Percentiles rank a stretch among this genome's conserved stretches.
Evolutionary conservation across 495 filamentous ascomycete genomes (phyloP).

Genomic region (Penicillium steckii): DNA sequence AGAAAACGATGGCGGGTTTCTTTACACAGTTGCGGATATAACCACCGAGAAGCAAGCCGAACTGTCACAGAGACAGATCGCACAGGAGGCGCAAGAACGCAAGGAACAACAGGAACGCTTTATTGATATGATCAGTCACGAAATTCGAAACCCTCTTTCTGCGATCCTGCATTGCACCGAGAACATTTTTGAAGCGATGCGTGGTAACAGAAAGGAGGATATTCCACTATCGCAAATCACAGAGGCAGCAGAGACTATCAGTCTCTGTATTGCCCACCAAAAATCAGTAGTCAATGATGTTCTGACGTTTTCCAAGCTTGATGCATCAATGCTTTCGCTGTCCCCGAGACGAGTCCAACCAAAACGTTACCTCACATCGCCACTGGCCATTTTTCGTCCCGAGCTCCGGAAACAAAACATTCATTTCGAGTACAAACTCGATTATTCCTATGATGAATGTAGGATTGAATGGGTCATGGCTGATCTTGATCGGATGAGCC

Average conservation of each 20-base stretch:
- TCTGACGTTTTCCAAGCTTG: slow-evolving; percentile 78
- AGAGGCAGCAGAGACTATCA: slow-evolving; percentile 74
- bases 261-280: slow-evolving; percentile 73
- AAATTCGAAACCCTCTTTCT: slow-evolving; percentile 81
- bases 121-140: slow-evolving; percentile 86
- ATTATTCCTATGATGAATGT: slow-evolving; percentile 54
- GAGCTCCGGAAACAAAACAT: slow-evolving; percentile 69
- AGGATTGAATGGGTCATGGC: slow-evolving; percentile 65
- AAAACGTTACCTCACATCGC: slow-evolving; percentile 61
- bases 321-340: slow-evolving; percentile 68
- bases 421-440: slow-evolving; percentile 58
- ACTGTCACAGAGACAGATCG: too few species aligned
- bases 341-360: slow-evolving; percentile 70
- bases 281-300: slow-evolving; percentile 81
- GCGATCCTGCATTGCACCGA: slow-evolving; percentile 82
- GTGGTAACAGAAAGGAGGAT: slow-evolving; percentile 1
- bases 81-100: slow-evolving; percentile 50
- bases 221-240: slow-evolving; percentile 37
- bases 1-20: slow-evolving; percentile 9
- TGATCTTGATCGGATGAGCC: slow-evolving; percentile 69
- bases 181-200: slow-evolving; percentile 54
- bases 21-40: slow-evolving; percentile 38
- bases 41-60: slow-evolving; percentile 46
- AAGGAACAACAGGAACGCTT: slow-evolving; percentile 78
- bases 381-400: slow-evolving; percentile 71